Evolutionary conservation across 2,329 filamentous ascomycete genomes (phyloP).

Genomic region (Pezicula rhizophila): DNA sequence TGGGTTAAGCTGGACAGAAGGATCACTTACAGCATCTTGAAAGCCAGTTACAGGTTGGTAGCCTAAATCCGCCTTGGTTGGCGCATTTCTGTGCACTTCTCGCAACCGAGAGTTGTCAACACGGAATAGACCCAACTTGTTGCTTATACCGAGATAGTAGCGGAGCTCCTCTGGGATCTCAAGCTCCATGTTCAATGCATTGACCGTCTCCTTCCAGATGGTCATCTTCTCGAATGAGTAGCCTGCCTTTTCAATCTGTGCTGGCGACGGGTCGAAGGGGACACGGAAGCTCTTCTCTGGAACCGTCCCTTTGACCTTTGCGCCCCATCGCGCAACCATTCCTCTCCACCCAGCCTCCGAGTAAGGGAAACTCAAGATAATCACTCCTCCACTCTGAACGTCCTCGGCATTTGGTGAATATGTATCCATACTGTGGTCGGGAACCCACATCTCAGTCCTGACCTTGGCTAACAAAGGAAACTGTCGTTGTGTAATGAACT

Average conservation of each 20-base stretch:
- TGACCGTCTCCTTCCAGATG: constrained; percentile 56
- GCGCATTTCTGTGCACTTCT: constrained; percentile 55
- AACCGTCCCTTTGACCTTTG: constrained; percentile 45
- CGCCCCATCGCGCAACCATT: constrained; percentile 36
- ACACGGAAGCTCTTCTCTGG: constrained; percentile 61
- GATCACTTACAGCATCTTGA: constrained; percentile 58
- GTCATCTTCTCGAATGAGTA: constrained; percentile 57
- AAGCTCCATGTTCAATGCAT: constrained; percentile 48
- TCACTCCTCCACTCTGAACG: constrained; percentile 49
- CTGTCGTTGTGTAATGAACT: constrained; percentile 64
- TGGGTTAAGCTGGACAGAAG: background rate
- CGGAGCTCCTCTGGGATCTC: constrained; percentile 58
- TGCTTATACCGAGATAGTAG: constrained; percentile 60
- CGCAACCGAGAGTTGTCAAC: constrained; percentile 52
- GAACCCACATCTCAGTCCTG: constrained; percentile 61
- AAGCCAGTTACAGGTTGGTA: constrained; percentile 63
- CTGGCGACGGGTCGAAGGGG: constrained; percentile 54
- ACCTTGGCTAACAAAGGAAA: constrained; percentile 68
- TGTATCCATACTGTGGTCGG: constrained; percentile 51
- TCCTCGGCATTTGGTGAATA: constrained; percentile 42
- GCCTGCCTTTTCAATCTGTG: constrained; percentile 50
- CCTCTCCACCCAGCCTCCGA: constrained; percentile 43
- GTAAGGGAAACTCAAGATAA: constrained; percentile 64
- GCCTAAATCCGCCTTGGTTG: constrained; percentile 49
- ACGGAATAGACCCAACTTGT: constrained; percentile 62